A percentile compares a stretch with the other conserved stretches of the same genome.
These are phyloP conservation scores for Hortaea werneckii DNA, from an alignment of 2,329 filamentous ascomycete species.

Conservation along the genomic window DNA sequence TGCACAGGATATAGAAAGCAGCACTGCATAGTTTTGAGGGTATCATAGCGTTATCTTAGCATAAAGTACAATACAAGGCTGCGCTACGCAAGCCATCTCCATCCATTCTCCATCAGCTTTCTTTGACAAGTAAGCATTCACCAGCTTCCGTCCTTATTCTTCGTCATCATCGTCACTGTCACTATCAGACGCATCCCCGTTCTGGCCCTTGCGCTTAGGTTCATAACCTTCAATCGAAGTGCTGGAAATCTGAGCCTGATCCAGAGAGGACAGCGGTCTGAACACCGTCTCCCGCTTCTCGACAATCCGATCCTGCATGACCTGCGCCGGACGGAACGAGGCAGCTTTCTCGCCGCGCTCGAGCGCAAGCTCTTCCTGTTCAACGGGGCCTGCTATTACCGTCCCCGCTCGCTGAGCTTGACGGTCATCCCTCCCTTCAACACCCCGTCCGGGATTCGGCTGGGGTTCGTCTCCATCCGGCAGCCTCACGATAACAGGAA, in stretches of 20 bases:
- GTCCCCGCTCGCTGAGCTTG: no score
- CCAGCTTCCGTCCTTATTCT: neutral
- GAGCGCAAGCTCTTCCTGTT: slow-evolving; percentile 31
- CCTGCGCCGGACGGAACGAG: slow-evolving; percentile 20
- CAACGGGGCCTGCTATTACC: no score
- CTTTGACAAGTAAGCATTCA: no score
- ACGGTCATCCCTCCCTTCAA: neutral
- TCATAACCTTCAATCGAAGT: slow-evolving; percentile 22
- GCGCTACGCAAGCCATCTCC: neutral
- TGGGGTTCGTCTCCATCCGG: slow-evolving; percentile 10
- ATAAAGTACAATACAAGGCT: neutral
- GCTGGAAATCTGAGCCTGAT: slow-evolving; percentile 3
- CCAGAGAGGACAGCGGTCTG: slow-evolving; percentile 7
- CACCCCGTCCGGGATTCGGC: neutral
- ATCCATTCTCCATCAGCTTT: neutral
- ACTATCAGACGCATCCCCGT: neutral
- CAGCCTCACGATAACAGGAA: slow-evolving; percentile 24
- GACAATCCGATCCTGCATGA: slow-evolving; percentile 23
- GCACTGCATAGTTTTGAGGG: neutral
- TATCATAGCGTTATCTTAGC: neutral
- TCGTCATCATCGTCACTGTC: neutral
- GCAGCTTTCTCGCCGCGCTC: slow-evolving; percentile 33
- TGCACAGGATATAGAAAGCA: neutral
- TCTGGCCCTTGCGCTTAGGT: slow-evolving; percentile 14
- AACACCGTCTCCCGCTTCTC: slow-evolving; percentile 17